Conservation (phyloP, 1,139 yeast genomes). For the Saccharomycopsis crataegensis region DNA sequence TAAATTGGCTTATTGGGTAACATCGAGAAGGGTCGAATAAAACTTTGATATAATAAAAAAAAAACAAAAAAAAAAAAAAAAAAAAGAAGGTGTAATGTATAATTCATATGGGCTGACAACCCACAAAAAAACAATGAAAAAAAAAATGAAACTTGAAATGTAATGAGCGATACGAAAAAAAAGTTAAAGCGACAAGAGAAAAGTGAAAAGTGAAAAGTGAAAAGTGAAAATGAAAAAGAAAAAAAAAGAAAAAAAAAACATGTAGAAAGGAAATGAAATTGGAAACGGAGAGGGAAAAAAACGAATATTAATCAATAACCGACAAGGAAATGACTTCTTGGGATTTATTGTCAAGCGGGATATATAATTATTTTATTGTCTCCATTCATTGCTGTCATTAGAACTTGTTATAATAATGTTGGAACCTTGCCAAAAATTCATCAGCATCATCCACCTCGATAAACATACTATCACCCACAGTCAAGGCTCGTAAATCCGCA, state of each 20-base stretch:
- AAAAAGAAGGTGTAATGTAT: not conserved
- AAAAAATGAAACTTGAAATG: not conserved
- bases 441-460: slow-evolving; percentile 26
- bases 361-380: not conserved
- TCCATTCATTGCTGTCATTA: slow-evolving; percentile 10
- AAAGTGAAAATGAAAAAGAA: not conserved
- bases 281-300: not conserved
- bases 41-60: not conserved
- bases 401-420: slow-evolving; percentile 29
- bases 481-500: slow-evolving; percentile 31
- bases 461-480: slow-evolving; percentile 16
- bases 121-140: not conserved
- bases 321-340: not conserved
- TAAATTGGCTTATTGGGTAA: no score
- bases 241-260: not conserved
- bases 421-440: slow-evolving; percentile 30
- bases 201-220: not conserved
- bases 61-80: not conserved
- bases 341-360: not conserved
- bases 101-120: not conserved
- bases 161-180: not conserved
- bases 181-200: not conserved
- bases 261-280: not conserved
- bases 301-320: not conserved
- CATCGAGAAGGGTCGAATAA: no score